Evolutionary conservation across 164 flowering plant genomes (phyloP).

Genomic region (Amborella trichopoda): DNA sequence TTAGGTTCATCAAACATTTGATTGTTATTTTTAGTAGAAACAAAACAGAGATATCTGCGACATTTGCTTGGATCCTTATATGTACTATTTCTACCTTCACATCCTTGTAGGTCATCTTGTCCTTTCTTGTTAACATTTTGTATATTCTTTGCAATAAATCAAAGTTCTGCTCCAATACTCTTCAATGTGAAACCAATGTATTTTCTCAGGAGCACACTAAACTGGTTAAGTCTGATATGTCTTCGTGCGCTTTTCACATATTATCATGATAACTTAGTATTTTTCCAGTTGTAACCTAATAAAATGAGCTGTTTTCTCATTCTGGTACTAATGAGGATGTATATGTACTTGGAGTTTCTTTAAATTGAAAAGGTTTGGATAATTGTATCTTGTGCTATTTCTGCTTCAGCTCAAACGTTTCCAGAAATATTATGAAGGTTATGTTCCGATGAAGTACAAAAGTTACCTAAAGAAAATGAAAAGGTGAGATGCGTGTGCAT

Average conservation of each 20-base stretch:
- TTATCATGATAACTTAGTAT: background rate
- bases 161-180: too few relatives aligned
- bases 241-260: background rate
- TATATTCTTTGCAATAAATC: too few relatives aligned
- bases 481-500: constrained; percentile 35
- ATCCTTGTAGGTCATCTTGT: too few relatives aligned
- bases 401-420: constrained; percentile 53
- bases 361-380: background rate
- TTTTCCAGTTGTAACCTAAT: background rate
- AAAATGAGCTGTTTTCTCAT: background rate
- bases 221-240: background rate
- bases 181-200: too few relatives aligned
- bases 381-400: background rate
- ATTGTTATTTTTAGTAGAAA: too few relatives aligned
- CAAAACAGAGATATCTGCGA: too few relatives aligned
- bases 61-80: too few relatives aligned
- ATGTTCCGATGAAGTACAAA: constrained; percentile 93
- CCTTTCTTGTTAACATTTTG: too few relatives aligned
- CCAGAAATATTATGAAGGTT: constrained; percentile 63
- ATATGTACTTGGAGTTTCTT: background rate
- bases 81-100: too few relatives aligned
- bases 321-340: background rate
- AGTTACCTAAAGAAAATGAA: constrained; percentile 74
- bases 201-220: background rate
- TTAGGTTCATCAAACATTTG: too few relatives aligned